phyloP scores from a whole-genome alignment of 179 eudicot species.

The Vitellaria paradoxa region DNA sequence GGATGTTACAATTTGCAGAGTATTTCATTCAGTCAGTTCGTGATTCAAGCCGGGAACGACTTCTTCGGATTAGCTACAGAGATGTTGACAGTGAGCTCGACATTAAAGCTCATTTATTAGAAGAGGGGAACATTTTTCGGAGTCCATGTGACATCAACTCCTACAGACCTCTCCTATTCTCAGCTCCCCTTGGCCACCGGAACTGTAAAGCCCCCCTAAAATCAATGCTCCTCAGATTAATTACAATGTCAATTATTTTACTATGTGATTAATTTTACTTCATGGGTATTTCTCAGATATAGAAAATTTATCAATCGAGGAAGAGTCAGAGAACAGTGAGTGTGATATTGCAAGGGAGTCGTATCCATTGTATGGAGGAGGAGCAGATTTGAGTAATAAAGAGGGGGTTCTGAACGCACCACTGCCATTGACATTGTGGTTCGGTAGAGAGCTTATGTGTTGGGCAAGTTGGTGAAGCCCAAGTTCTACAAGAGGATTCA shows the following conservation, averaged over 20 bases:
- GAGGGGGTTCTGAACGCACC: conserved; percentile 32
- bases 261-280: too few species aligned
- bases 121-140: conserved; percentile 83
- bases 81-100: conserved; percentile 65
- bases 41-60: too few species aligned
- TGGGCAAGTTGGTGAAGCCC: conserved; percentile 74
- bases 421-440: conserved; percentile 47
- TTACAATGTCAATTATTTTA: neutral
- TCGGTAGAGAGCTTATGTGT: conserved; percentile 62
- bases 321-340: conserved; percentile 43
- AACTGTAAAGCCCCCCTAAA: conserved; percentile 36
- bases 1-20: too few species aligned
- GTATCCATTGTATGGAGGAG: conserved; percentile 73
- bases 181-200: conserved; percentile 68
- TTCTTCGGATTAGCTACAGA: too few species aligned
- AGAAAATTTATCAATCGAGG: conserved; percentile 60
- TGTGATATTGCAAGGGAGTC: conserved; percentile 44
- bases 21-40: too few species aligned
- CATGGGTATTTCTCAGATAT: conserved; percentile 41
- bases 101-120: conserved; percentile 57
- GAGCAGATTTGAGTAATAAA: conserved; percentile 44
- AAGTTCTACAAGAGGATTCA: conserved; percentile 54
- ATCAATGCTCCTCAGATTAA: neutral
- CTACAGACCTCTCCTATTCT: conserved; percentile 54
- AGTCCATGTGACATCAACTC: too few species aligned